These are phyloP conservation scores for Lepiota subincarnata DNA, from an alignment of 768 basidiomycete genomes.

Conservation along the genomic window DNA sequence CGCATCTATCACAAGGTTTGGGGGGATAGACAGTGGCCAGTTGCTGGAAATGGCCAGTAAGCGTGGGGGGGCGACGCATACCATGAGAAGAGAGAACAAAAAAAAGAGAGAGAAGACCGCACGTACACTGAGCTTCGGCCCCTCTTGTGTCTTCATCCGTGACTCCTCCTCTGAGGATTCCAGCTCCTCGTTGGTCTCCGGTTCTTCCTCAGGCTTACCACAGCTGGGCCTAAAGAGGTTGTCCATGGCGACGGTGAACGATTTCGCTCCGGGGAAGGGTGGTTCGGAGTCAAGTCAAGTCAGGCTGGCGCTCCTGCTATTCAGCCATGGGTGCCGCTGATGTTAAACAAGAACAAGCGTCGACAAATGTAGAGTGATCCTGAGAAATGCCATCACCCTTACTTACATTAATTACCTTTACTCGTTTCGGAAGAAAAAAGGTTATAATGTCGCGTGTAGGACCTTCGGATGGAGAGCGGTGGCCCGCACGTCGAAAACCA, in stretches of 20 bases:
- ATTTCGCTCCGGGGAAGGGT: conserved; percentile 23
- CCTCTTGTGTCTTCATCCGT: conserved; percentile 19
- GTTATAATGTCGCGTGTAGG: conserved; percentile 13
- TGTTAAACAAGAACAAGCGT: conserved; percentile 21
- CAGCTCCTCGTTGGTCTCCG: conserved; percentile 27
- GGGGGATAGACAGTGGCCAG: conserved; percentile 30
- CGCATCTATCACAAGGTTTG: conserved; percentile 41
- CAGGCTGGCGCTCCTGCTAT: conserved; percentile 27
- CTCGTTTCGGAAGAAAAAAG: conserved; percentile 16
- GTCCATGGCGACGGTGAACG: conserved; percentile 29
- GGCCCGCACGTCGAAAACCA: neutral
- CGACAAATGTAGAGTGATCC: conserved; percentile 20
- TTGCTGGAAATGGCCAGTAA: conserved; percentile 14
- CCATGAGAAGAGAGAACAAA: neutral
- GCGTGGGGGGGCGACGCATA: conserved; percentile 6
- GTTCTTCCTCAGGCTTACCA: conserved; percentile 23
- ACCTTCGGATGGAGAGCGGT: conserved; percentile 8
- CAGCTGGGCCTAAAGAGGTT: conserved; percentile 23
- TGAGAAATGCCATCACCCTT: conserved; percentile 18
- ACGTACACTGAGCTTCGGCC: conserved; percentile 15
- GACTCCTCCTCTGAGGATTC: conserved; percentile 10
- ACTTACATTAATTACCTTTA: conserved; percentile 18
- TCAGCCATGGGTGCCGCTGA: conserved; percentile 13
- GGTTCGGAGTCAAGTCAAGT: conserved; percentile 29
- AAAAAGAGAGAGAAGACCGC: neutral